Base-by-base conservation (phyloP, 208 protist species). In the Trypanosoma melophagium region DNA sequence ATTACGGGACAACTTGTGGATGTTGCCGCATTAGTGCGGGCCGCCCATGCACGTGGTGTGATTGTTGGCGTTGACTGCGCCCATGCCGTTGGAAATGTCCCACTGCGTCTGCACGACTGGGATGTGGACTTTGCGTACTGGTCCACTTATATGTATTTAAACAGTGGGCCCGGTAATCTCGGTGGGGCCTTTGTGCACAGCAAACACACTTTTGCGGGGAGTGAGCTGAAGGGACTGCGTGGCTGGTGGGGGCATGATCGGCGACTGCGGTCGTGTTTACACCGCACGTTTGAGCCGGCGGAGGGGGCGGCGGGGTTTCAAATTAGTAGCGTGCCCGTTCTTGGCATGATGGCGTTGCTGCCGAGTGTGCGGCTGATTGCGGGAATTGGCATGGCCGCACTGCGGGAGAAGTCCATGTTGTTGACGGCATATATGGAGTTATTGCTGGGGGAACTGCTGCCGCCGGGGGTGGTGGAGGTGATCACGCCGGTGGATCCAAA, bases 101-200 rank as follows among this genome's bases (percentile, higher is more conserved):
- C 80, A 35, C 83, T 99, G 35, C 53, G 84, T 57, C 83, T 99
- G 28, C 95, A 99, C 65, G 96, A 98, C 56, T 99, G 97, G 97
- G 79, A 92, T 45, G 93, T 98, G 9, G 97, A 99, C 76, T 99
- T 98, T 81, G 97, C 94, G 7, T 93, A 77, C 75, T 99, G 95
- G 95, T 98, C 95, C 76, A 92, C 87, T n/a, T 98, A 97, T 86
- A 97, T 97, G 65, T 99, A 98, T 80, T 76, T 98, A n/a, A 98
- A 97, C 81, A 80, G 81, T 41, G 97, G 97, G 4, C 93, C 96
- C 9, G 90, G 90, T 58, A 89, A 81, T 67, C 84, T 98, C 31
- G 90, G 71, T n/a, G 90, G 87, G 44, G 66, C 83, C 17, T 99
- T 98, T 64, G 88, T 99, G 1, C 94, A 99, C 79, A 84, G 71